Conservation (phyloP, 441 rosid species). For the Breynia disticha region DNA sequence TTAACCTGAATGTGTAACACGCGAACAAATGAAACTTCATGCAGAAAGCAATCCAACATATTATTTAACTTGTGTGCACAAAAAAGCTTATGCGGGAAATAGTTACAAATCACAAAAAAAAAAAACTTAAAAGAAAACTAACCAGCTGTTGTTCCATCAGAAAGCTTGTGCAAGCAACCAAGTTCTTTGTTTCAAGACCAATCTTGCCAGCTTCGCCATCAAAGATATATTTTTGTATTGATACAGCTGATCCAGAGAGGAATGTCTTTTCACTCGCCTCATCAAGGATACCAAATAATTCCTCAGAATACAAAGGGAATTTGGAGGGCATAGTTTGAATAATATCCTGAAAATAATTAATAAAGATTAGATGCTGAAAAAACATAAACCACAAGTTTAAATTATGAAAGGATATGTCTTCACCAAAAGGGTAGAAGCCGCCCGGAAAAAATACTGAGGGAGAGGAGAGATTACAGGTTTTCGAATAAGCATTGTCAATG, state of each 20-base stretch:
- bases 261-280: slow-evolving; percentile 95
- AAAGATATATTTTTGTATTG: slow-evolving; percentile 81
- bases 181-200: slow-evolving; percentile 73
- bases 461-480: slow-evolving; percentile 57
- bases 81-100: background rate
- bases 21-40: too few species aligned
- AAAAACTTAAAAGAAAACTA: slow-evolving; percentile 12
- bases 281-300: slow-evolving; percentile 75
- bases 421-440: slow-evolving; percentile 84
- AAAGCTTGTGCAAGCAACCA: slow-evolving; percentile 80
- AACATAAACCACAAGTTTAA: slow-evolving; percentile 4
- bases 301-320: slow-evolving; percentile 65
- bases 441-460: slow-evolving; percentile 63
- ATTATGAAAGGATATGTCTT: slow-evolving; percentile 14
- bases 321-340: slow-evolving; percentile 54
- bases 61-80: too few species aligned
- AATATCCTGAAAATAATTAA: slow-evolving; percentile 57
- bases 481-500: slow-evolving; percentile 46
- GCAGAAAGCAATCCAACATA: slow-evolving; percentile 8
- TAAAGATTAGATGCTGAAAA: slow-evolving; percentile 8
- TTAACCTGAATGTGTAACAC: slow-evolving; percentile 43
- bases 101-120: background rate
- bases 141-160: slow-evolving; percentile 87
- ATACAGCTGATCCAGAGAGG: slow-evolving; percentile 52
- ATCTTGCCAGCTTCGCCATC: slow-evolving; percentile 78